Base-by-base conservation (phyloP, 345 rosid genomes). In the Turnera subulata region DNA sequence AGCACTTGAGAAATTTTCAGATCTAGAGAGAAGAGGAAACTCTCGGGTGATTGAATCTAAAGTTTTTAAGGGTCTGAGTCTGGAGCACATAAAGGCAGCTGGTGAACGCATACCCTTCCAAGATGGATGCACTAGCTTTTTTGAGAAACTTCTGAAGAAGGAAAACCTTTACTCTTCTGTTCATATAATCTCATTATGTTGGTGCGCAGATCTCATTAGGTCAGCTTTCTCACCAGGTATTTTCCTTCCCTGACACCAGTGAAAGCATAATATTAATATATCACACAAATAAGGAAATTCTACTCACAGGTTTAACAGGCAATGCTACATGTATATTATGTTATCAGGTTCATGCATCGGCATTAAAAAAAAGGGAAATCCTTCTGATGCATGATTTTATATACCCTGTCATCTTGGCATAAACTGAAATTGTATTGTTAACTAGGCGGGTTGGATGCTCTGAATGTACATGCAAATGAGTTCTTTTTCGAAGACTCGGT, bases 151-250 rank as follows among this genome's bases (percentile, higher is more conserved):
- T 51, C 56, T 77, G 22, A 73, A 74, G 69, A 77, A 71, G 61
- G 82, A 81, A 57, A 75, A 69, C 29, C 55, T 80, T 69, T 76
- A 80, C 71, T 79, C 82, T 43, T 66, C 78, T 55, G 69, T 84
- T 66, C 87, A 90, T 39, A 69, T 93, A 47, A 87, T 90, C 58
- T 93, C 97, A 8, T 93, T 84, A 67, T 93, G 97, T 73, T 93
- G 99, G 99, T 93, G 90, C 61, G 95, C 78, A 60, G 95, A 88
- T 65, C 92, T 93, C 64, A 90, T 93, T 64, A 81, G 89, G 53
- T 77, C 87, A 50, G 85, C 91, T 54, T 85, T 90, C 46, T 72
- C 70, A 65, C 78, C 92, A 55, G 89, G 99, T 85, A 78, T 62
- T 63, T 40, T 55, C 58, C n/a, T 16, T 25, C 13, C 21, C 4